phyloP scores from a whole-genome alignment of 768 basidiomycete species.

The Tulasnella sp. region DNA sequence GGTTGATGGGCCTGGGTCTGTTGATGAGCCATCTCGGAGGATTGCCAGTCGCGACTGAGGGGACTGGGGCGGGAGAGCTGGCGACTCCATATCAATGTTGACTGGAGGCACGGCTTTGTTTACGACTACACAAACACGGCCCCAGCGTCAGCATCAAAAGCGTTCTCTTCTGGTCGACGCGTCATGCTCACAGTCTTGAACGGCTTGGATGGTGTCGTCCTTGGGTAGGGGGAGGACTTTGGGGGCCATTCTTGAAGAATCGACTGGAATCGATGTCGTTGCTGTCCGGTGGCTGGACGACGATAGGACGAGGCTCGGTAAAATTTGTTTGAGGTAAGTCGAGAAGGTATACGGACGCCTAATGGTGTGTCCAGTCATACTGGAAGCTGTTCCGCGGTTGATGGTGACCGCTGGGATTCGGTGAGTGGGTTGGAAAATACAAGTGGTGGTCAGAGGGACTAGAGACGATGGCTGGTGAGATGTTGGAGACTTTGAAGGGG shows the following conservation, averaged over 20 bases:
- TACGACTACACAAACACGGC: slow-evolving; percentile 1
- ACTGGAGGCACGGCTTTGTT: background rate
- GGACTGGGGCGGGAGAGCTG: background rate
- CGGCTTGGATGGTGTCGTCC: background rate
- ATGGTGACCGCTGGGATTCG: background rate
- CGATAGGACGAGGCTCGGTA: slow-evolving; percentile 1
- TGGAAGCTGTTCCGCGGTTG: background rate
- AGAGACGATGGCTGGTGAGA: background rate
- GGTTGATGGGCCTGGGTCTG: background rate
- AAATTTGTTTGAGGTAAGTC: background rate
- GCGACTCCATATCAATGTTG: background rate
- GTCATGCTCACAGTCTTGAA: background rate
- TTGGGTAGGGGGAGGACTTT: background rate
- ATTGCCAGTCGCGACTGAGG: background rate
- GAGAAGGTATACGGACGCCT: background rate
- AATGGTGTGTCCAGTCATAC: background rate
- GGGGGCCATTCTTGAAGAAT: background rate
- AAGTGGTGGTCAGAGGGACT: background rate
- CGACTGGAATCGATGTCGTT: background rate
- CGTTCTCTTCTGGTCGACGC: background rate
- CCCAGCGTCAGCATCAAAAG: background rate
- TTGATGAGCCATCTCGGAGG: background rate
- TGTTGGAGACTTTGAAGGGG: background rate
- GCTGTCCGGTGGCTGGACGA: background rate
- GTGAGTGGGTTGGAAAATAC: background rate